phyloP scores from a whole-genome alignment of 768 basidiomycete genomes.

The Pluteus cervinus region DNA sequence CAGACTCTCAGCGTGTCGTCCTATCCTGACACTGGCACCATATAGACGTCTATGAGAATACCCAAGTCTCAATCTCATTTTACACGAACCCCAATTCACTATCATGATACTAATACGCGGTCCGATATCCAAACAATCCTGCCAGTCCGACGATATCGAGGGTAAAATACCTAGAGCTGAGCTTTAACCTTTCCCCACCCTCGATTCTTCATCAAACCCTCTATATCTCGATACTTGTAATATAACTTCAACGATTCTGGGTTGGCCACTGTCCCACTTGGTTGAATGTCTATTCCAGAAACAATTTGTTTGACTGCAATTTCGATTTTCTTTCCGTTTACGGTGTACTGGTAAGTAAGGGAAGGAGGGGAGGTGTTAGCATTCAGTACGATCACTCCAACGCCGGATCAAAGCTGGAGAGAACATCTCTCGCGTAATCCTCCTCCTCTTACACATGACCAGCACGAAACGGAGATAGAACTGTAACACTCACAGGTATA shows the following conservation, averaged over 20 bases:
- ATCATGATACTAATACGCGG: no score
- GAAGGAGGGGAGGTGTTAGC: no score
- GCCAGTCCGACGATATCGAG: neutral
- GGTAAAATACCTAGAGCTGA: neutral
- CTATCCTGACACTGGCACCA: no score
- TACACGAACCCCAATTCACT: no score
- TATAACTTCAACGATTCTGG: conserved; percentile 61
- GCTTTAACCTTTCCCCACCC: conserved; percentile 2
- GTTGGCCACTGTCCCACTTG: conserved; percentile 65
- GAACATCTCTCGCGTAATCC: no score
- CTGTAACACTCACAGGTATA: conserved; percentile 55
- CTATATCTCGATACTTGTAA: conserved; percentile 55
- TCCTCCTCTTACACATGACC: no score
- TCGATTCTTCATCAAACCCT: conserved; percentile 16
- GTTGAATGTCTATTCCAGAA: conserved; percentile 1
- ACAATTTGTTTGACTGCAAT: conserved; percentile 34
- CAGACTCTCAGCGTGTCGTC: no score
- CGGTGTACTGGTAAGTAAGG: conserved; percentile 77
- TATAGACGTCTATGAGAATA: no score
- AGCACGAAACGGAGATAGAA: no score
- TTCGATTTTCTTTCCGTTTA: conserved; percentile 76
- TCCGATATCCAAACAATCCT: no score
- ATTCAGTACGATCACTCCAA: neutral
- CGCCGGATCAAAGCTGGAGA: neutral
- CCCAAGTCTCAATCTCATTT: no score